These are phyloP conservation scores for Diaporthe vexans DNA, from an alignment of 2,329 filamentous ascomycete genomes.

Conservation along the genomic window DNA sequence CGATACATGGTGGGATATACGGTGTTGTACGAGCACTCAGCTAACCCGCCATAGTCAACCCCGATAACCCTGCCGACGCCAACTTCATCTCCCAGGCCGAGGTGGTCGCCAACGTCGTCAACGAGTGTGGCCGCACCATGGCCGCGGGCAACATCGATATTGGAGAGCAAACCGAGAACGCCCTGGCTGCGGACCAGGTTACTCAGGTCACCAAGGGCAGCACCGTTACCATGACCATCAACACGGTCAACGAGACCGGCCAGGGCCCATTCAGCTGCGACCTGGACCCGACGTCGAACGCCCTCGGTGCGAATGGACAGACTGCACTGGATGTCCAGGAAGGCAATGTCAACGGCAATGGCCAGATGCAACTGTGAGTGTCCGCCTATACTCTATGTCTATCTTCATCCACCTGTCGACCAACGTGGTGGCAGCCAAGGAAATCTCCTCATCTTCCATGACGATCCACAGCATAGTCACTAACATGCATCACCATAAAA, in stretches of 20 bases:
- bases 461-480: too few relatives aligned
- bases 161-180: slow-evolving; percentile 65
- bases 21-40: too few relatives aligned
- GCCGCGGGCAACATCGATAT: slow-evolving; percentile 71
- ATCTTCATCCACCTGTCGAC: too few relatives aligned
- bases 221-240: slow-evolving; percentile 58
- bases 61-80: slow-evolving; percentile 56
- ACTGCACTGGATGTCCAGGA: slow-evolving; percentile 59
- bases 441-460: too few relatives aligned
- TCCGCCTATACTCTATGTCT: too few relatives aligned
- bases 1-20: background rate
- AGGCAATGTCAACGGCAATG: slow-evolving; percentile 64
- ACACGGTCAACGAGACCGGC: slow-evolving; percentile 64
- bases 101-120: slow-evolving; percentile 64
- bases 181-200: slow-evolving; percentile 57
- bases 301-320: slow-evolving; percentile 58
- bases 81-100: slow-evolving; percentile 71
- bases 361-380: slow-evolving; percentile 58
- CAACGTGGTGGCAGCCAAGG: too few relatives aligned
- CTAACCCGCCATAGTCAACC: too few relatives aligned
- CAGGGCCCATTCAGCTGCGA: slow-evolving; percentile 66
- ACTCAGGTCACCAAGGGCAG: slow-evolving; percentile 63
- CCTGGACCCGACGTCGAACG: slow-evolving; percentile 59
- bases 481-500: slow-evolving; percentile 53
- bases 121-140: slow-evolving; percentile 73